phyloP scores from a whole-genome alignment of 1,284 basidiomycete species.

The Ganoderma lingzhi region DNA sequence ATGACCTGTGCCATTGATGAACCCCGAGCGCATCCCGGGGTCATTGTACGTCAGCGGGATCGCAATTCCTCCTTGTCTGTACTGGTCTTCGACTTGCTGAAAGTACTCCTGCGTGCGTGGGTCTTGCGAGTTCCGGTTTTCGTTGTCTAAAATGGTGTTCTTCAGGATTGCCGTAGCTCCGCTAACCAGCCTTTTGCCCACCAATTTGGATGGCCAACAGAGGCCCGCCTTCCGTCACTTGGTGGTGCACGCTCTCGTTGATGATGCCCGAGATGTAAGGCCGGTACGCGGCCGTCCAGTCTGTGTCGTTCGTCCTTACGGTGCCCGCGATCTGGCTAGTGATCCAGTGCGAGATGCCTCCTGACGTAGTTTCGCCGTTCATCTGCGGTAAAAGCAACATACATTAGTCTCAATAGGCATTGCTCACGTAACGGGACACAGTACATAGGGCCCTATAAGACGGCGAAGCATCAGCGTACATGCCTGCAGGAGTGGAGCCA shows the following conservation, averaged over 20 bases:
- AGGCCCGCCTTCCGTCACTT: constrained; percentile 77
- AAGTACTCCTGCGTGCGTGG: constrained; percentile 55
- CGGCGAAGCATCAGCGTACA: background rate
- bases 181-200: constrained; percentile 40
- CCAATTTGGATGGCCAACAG: constrained; percentile 57
- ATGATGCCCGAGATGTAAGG: constrained; percentile 75
- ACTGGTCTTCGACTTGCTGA: constrained; percentile 64
- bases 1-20: constrained; percentile 73
- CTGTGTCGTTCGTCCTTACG: constrained; percentile 74
- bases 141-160: constrained; percentile 64
- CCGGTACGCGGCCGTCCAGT: constrained; percentile 75
- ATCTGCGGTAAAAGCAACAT: constrained; percentile 54
- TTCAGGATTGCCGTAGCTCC: too few species aligned
- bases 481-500: background rate
- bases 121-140: constrained; percentile 63
- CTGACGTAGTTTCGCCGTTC: constrained; percentile 84
- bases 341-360: constrained; percentile 83
- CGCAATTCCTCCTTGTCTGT: constrained; percentile 63
- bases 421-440: background rate
- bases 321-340: constrained; percentile 71
- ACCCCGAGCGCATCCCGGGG: constrained; percentile 63
- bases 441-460: constrained; percentile 24
- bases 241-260: constrained; percentile 65
- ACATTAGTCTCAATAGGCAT: background rate
- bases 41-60: constrained; percentile 82